Conservation (phyloP, 129 eudicot genomes). For the Lactuca sativa region DNA sequence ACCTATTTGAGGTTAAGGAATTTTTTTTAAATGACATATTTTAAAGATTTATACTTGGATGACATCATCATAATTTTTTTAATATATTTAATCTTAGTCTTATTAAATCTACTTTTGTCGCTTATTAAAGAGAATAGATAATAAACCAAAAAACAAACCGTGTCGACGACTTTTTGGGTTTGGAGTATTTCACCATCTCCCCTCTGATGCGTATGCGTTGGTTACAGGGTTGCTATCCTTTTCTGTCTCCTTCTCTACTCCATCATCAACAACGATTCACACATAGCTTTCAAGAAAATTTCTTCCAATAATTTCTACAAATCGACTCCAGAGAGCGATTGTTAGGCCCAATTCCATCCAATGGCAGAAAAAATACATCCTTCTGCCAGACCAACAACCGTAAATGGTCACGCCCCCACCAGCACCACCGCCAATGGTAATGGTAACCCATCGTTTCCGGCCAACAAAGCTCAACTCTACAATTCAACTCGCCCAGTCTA, state of each 20-base stretch:
- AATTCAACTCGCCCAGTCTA: slow-evolving; percentile 60
- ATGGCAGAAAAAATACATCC: slow-evolving; percentile 71
- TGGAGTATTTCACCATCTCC: slow-evolving; percentile 1
- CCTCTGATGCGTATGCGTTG: not conserved
- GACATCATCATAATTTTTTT: too few relatives aligned
- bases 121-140: slow-evolving; percentile 4
- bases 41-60: too few relatives aligned
- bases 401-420: slow-evolving; percentile 8
- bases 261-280: slow-evolving; percentile 3
- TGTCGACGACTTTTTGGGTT: slow-evolving; percentile 21
- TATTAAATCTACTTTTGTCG: not conserved
- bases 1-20: not conserved
- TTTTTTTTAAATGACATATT: too few relatives aligned
- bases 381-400: slow-evolving; percentile 46
- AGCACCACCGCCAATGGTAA: slow-evolving; percentile 26
- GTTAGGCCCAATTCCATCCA: not conserved
- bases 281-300: slow-evolving; percentile 12
- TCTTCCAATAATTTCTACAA: slow-evolving; percentile 4
- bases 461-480: slow-evolving; percentile 65
- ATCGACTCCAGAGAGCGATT: not conserved
- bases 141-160: slow-evolving; percentile 9
- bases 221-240: slow-evolving; percentile 19
- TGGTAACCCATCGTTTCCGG: slow-evolving; percentile 46
- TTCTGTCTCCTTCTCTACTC: not conserved
- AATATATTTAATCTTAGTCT: too few relatives aligned